Conservation (phyloP, 1,284 basidiomycete species). For the Rhodotorula sp. region DNA sequence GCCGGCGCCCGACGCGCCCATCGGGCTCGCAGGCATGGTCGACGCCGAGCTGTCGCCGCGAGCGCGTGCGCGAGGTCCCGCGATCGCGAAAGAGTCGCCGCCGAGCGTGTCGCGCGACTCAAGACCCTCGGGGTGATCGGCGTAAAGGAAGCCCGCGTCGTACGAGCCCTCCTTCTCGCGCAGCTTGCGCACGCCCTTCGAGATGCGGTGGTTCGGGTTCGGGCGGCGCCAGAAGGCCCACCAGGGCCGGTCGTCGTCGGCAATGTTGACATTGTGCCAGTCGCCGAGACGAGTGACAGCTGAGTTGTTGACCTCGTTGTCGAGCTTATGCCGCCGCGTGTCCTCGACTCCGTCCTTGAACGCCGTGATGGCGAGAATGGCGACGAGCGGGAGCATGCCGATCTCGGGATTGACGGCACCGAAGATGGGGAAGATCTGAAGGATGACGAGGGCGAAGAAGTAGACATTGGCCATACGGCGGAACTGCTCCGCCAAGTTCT, state of each 20-base stretch:
- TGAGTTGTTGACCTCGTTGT: slow-evolving; percentile 89
- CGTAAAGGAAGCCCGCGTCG: slow-evolving; percentile 54
- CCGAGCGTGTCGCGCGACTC: slow-evolving; percentile 27
- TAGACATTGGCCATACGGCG: slow-evolving; percentile 88
- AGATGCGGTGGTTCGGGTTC: slow-evolving; percentile 37
- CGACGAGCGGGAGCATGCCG: slow-evolving; percentile 80
- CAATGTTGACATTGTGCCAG: slow-evolving; percentile 88
- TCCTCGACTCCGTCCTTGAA: slow-evolving; percentile 96
- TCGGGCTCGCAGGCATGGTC: background rate
- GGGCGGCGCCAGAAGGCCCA: slow-evolving; percentile 38
- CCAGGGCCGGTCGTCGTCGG: slow-evolving; percentile 54
- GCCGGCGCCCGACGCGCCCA: background rate
- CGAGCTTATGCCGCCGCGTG: slow-evolving; percentile 78
- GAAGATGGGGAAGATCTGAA: slow-evolving; percentile 89
- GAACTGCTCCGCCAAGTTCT: slow-evolving; percentile 87
- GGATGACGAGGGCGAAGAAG: slow-evolving; percentile 78
- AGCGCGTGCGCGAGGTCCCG: slow-evolving; percentile 7
- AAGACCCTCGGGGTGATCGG: slow-evolving; percentile 18
- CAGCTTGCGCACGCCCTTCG: slow-evolving; percentile 81
- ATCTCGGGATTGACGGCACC: slow-evolving; percentile 82
- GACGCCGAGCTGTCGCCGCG: slow-evolving; percentile 12
- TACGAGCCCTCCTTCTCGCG: slow-evolving; percentile 73
- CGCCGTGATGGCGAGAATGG: slow-evolving; percentile 84
- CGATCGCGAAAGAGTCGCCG: slow-evolving; percentile 40
- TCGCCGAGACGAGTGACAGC: slow-evolving; percentile 80